Percentiles rank a stretch among this genome's conserved stretches.
These are phyloP conservation scores for Auriscalpium vulgare DNA, from an alignment of 768 basidiomycete genomes.

Conservation along the genomic window DNA sequence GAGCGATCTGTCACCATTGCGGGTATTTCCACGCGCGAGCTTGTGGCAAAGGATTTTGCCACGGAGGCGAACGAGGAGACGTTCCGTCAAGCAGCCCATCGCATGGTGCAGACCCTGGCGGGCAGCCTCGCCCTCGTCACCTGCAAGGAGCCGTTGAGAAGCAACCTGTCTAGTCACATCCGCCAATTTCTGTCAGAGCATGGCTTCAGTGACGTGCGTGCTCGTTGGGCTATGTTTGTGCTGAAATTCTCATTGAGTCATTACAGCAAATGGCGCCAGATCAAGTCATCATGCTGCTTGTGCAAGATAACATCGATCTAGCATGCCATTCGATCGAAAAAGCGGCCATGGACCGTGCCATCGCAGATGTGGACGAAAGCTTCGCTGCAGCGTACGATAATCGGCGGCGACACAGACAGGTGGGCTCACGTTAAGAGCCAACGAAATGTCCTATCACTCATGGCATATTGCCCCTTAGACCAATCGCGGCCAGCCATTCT, in stretches of 20 bases:
- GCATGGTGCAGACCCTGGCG: constrained; percentile 96
- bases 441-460: not conserved
- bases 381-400: constrained; percentile 76
- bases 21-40: constrained; percentile 91
- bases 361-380: constrained; percentile 87
- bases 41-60: constrained; percentile 93
- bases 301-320: constrained; percentile 86
- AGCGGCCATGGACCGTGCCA: constrained; percentile 94
- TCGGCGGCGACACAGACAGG: constrained; percentile 83
- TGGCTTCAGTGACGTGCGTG: constrained; percentile 76
- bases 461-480: constrained; percentile 29
- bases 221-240: constrained; percentile 1
- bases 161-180: constrained; percentile 83
- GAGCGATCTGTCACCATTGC: constrained; percentile 98
- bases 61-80: constrained; percentile 88
- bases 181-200: constrained; percentile 78
- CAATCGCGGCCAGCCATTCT: constrained; percentile 71
- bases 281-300: constrained; percentile 68
- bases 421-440: constrained; percentile 22
- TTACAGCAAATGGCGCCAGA: constrained; percentile 68
- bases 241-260: constrained; percentile 5
- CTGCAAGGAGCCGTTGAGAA: constrained; percentile 94
- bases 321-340: constrained; percentile 94
- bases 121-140: constrained; percentile 95
- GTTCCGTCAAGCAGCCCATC: constrained; percentile 82